Conservation (phyloP, 768 basidiomycete species). For the Boletus pseudo-olivaceus region DNA sequence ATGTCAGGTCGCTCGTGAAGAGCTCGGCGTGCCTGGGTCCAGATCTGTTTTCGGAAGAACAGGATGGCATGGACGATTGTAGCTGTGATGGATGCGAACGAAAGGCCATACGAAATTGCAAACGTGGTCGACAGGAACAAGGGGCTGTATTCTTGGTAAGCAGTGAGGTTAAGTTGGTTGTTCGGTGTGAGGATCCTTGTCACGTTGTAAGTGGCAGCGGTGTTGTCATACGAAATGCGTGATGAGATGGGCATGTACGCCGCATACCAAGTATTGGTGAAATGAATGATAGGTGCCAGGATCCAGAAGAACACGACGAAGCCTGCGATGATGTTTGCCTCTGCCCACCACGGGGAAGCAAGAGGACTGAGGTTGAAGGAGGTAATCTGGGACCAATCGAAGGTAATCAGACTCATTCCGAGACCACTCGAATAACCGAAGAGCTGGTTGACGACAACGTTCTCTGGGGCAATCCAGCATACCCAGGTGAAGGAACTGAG, state of each 20-base stretch:
- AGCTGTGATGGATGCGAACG: constrained; percentile 42
- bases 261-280: constrained; percentile 37
- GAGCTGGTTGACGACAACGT: constrained; percentile 67
- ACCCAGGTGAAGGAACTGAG: constrained; percentile 60
- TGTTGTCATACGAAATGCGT: constrained; percentile 42
- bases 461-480: constrained; percentile 69
- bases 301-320: constrained; percentile 37
- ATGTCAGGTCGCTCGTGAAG: constrained; percentile 57
- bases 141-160: constrained; percentile 38
- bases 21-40: constrained; percentile 47
- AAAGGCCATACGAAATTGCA: constrained; percentile 48
- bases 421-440: constrained; percentile 59
- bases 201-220: constrained; percentile 41
- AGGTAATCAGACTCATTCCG: constrained; percentile 73
- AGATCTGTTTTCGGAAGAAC: constrained; percentile 57
- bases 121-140: constrained; percentile 48
- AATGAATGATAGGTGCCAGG: constrained; percentile 27
- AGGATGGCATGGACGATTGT: constrained; percentile 42
- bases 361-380: constrained; percentile 50
- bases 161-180: constrained; percentile 30
- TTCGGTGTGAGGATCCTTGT: constrained; percentile 34
- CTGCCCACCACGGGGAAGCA: constrained; percentile 36
- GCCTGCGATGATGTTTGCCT: constrained; percentile 38
- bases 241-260: constrained; percentile 39
- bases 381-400: constrained; percentile 79